Percentiles rank a stretch among this genome's conserved stretches.
Conservation (phyloP, 1,284 basidiomycete genomes). For the Rhodofomes roseus region DNA sequence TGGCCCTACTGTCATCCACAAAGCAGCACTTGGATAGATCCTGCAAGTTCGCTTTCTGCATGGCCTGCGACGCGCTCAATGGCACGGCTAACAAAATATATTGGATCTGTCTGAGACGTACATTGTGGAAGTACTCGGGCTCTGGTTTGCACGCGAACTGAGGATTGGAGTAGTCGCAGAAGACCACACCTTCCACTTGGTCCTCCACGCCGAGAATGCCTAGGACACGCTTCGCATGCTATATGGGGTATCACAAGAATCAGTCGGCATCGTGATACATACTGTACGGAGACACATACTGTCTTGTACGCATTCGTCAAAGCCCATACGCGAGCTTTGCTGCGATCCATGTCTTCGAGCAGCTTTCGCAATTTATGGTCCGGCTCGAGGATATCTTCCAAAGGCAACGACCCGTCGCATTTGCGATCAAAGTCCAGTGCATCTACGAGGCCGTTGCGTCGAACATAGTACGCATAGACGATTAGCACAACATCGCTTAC, state of each 20-base stretch:
- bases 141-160: constrained; percentile 86
- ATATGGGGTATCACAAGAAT: background rate
- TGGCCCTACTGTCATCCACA: constrained; percentile 69
- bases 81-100: background rate
- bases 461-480: background rate
- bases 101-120: constrained; percentile 21
- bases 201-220: constrained; percentile 71
- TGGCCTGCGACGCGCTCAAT: constrained; percentile 44
- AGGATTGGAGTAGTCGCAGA: constrained; percentile 71
- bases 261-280: background rate
- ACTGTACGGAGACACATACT: constrained; percentile 36
- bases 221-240: constrained; percentile 84
- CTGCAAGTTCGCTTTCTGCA: constrained; percentile 51
- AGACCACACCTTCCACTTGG: constrained; percentile 77
- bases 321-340: constrained; percentile 77
- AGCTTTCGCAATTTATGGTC: constrained; percentile 62
- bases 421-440: constrained; percentile 83
- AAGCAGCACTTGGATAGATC: constrained; percentile 72
- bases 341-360: constrained; percentile 75
- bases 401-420: constrained; percentile 81
- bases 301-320: constrained; percentile 77
- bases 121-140: constrained; percentile 60
- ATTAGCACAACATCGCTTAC: constrained; percentile 35
- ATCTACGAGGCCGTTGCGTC: constrained; percentile 41
- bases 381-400: constrained; percentile 77